phyloP scores from a whole-genome alignment of 805 yeast species.

The Candida sanyiensis region DNA sequence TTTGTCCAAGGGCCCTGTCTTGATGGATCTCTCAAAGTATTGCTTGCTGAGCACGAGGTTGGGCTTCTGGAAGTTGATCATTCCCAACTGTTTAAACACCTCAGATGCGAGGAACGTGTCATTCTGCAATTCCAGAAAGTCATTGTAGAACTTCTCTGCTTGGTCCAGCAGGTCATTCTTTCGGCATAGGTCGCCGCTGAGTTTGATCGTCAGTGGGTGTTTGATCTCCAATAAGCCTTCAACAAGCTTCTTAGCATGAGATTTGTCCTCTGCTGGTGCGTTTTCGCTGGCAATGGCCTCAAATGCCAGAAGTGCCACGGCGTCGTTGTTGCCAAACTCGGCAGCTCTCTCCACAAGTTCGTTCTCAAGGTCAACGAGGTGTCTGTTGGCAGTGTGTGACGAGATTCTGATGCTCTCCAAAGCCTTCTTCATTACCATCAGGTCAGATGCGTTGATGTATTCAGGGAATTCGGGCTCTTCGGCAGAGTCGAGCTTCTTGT shows the following conservation, averaged over 20 bases:
- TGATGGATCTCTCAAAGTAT: constrained; percentile 57
- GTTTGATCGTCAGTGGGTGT: constrained; percentile 72
- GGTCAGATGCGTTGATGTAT: constrained; percentile 47
- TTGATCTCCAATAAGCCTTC: constrained; percentile 48
- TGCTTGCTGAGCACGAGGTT: constrained; percentile 47
- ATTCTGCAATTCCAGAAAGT: constrained; percentile 50
- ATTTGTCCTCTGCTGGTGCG: constrained; percentile 46
- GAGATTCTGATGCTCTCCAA: constrained; percentile 54
- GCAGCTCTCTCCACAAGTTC: constrained; percentile 79
- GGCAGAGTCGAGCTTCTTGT: constrained; percentile 36
- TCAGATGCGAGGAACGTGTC: constrained; percentile 63
- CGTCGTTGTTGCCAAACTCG: constrained; percentile 75
- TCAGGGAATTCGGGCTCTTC: constrained; percentile 34
- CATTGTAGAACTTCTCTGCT: constrained; percentile 55
- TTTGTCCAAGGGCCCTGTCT: constrained; percentile 55
- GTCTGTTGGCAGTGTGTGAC: constrained; percentile 52
- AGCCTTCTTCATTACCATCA: constrained; percentile 63
- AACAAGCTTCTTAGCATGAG: constrained; percentile 58
- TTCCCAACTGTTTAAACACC: constrained; percentile 62
- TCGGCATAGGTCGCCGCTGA: constrained; percentile 72
- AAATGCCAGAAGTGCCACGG: constrained; percentile 68
- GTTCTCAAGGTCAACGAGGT: constrained; percentile 58
- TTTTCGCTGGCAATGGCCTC: constrained; percentile 45
- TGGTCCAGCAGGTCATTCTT: constrained; percentile 41
- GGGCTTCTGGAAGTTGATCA: constrained; percentile 50